phyloP scores from a whole-genome alignment of 2,329 filamentous ascomycete species.

The Colletotrichum plurivorum region DNA sequence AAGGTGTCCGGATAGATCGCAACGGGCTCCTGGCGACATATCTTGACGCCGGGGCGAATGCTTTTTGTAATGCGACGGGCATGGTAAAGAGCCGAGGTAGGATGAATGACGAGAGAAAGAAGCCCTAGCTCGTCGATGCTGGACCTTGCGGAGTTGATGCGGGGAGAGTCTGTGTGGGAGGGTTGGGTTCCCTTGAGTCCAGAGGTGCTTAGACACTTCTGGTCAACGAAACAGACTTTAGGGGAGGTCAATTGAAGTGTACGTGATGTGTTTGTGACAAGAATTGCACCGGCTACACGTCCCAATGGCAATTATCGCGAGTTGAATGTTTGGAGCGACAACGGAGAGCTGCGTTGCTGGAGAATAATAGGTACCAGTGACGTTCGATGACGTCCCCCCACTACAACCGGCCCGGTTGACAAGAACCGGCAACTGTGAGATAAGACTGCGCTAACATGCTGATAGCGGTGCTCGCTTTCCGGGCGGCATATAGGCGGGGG shows the following conservation, averaged over 20 bases:
- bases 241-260: neutral
- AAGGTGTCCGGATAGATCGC: conserved; percentile 21
- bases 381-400: conserved; percentile 39
- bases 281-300: neutral
- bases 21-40: conserved; percentile 30
- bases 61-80: conserved; percentile 37
- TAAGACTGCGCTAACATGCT: conserved; percentile 8
- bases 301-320: conserved; percentile 14
- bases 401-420: conserved; percentile 37
- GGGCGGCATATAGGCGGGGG: neutral
- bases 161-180: conserved; percentile 14
- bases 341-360: conserved; percentile 18
- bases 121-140: conserved; percentile 16
- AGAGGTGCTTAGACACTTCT: conserved; percentile 13
- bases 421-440: conserved; percentile 18
- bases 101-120: conserved; percentile 16
- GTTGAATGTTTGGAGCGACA: conserved; percentile 27
- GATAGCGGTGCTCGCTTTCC: neutral
- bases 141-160: conserved; percentile 18
- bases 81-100: conserved; percentile 25
- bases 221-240: neutral
- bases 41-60: conserved; percentile 35
- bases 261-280: too few relatives aligned
- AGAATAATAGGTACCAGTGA: conserved; percentile 31
- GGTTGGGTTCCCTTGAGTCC: conserved; percentile 9